A percentile compares a stretch with the other conserved stretches of the same genome.
Evolutionary conservation across 2,329 filamentous ascomycete genomes (phyloP).

Genomic region (Ceratocystis alfenasii): DNA sequence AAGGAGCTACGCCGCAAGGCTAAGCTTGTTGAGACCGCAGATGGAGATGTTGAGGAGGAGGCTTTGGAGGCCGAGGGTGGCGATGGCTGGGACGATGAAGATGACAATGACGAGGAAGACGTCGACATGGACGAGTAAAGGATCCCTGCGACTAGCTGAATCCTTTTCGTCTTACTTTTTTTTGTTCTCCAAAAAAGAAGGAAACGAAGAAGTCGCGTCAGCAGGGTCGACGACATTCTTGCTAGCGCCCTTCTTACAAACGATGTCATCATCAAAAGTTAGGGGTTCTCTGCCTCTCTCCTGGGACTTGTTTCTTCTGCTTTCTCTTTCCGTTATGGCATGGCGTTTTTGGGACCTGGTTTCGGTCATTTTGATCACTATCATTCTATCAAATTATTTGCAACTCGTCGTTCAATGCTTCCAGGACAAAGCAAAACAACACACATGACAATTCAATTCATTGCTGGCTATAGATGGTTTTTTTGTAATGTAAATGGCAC

Average conservation of each 20-base stretch:
- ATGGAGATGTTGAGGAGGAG: constrained; percentile 28
- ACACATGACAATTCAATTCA: too few species aligned
- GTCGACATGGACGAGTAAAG: constrained; percentile 35
- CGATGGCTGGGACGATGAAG: constrained; percentile 28
- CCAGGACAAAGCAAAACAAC: constrained; percentile 2
- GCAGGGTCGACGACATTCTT: background rate
- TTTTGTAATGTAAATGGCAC: background rate
- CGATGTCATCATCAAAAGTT: constrained; percentile 15
- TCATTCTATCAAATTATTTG: constrained; percentile 19
- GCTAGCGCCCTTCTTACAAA: background rate
- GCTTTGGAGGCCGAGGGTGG: constrained; percentile 21
- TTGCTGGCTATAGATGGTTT: too few species aligned
- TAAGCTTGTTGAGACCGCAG: constrained; percentile 22
- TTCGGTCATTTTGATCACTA: constrained; percentile 22
- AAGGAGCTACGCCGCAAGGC: constrained; percentile 31
- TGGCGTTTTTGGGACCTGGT: constrained; percentile 22
- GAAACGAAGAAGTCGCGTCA: background rate
- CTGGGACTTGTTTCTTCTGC: constrained; percentile 20
- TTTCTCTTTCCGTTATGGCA: constrained; percentile 21
- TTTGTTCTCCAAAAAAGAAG: too few species aligned
- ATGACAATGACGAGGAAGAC: constrained; percentile 29
- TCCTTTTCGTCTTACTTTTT: constrained; percentile 7
- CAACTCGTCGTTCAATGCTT: constrained; percentile 13
- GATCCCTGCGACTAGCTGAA: constrained; percentile 23
- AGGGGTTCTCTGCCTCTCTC: constrained; percentile 12